Base-by-base conservation (phyloP, 2,329 filamentous ascomycete species). In the Pseudopithomyces chartarum region DNA sequence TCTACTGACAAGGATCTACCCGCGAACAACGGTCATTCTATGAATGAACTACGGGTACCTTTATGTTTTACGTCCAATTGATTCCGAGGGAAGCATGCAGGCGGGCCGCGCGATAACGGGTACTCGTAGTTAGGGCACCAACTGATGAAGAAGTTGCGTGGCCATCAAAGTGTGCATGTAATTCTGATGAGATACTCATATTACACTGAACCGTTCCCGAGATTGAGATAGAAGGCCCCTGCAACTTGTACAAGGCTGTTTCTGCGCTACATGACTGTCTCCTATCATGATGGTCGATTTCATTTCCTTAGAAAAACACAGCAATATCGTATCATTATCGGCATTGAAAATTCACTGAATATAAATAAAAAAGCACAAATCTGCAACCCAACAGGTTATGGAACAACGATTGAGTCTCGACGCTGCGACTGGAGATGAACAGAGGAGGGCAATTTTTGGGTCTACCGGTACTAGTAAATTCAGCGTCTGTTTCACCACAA, bases 21-120 rank as follows among this genome's bases (percentile, higher is more conserved):
- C n/a, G n/a, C n/a, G n/a, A n/a, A n/a, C n/a, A n/a, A 51, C 58
- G 55, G 67, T 70, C 67, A 66, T 65, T 68, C 68, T 55, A 58
- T 56, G 23, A 44, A 56, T 40, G 55, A 49, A 39, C 49, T 52
- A 49, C 49, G 57, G 52, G 47, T 49, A 48, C 49, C 46, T 51
- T 43, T 51, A 15, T 40, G 45, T 56, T 59, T 62, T 58, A 55
- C 59, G 59, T 59, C 56, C 63, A 59, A 61, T 59, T 57, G 62
- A 55, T 60, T 67, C 57, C 63, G 64, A 62, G 57, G 52, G 46
- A 65, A 52, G 57, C 61, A 46, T 59, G 58, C 63, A 65, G 26
- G 48, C 48, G 33, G 26, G 23, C 19, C 34, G 22, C 46, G 19
- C 15, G 22, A 50, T 38, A 36, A 48, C 45, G 45, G 26, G 48